Conservation (phyloP, 371 early-diverging fungal genomes). For the Syncephalastrum sp. region DNA sequence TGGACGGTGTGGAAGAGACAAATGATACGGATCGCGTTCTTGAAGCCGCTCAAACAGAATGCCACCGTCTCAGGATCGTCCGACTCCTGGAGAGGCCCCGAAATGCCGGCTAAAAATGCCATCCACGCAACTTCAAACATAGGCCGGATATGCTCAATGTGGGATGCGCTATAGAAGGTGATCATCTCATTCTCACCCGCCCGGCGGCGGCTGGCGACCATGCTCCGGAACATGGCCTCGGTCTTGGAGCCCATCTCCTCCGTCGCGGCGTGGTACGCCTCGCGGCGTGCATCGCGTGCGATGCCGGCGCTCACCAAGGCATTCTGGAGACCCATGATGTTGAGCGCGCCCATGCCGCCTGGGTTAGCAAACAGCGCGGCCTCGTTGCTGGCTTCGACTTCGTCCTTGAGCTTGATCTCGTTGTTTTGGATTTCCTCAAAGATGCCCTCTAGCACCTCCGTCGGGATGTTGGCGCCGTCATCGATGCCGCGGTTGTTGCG, state of each 20-base stretch:
- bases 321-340: slow-evolving; percentile 46
- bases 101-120: slow-evolving; percentile 81
- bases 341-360: slow-evolving; percentile 25
- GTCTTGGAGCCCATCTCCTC: slow-evolving; percentile 61
- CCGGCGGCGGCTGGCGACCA: slow-evolving; percentile 45
- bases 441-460: slow-evolving; percentile 65
- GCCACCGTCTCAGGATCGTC: slow-evolving; percentile 71
- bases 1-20: slow-evolving; percentile 72
- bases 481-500: slow-evolving; percentile 94
- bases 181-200: slow-evolving; percentile 46
- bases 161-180: slow-evolving; percentile 69
- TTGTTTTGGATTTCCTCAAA: slow-evolving; percentile 82
- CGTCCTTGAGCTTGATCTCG: slow-evolving; percentile 94
- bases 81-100: slow-evolving; percentile 83
- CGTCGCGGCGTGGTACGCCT: slow-evolving; percentile 52
- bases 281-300: slow-evolving; percentile 47
- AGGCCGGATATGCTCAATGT: slow-evolving; percentile 85
- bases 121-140: slow-evolving; percentile 96
- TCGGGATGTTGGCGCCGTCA: slow-evolving; percentile 78
- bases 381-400: slow-evolving; percentile 56
- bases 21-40: slow-evolving; percentile 75
- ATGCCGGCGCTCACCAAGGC: slow-evolving; percentile 50
- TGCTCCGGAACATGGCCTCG: slow-evolving; percentile 53
- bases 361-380: slow-evolving; percentile 25
- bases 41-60: slow-evolving; percentile 79